phyloP scores from a whole-genome alignment of 306 rosid genomes.

The Trifolium subterraneum region DNA sequence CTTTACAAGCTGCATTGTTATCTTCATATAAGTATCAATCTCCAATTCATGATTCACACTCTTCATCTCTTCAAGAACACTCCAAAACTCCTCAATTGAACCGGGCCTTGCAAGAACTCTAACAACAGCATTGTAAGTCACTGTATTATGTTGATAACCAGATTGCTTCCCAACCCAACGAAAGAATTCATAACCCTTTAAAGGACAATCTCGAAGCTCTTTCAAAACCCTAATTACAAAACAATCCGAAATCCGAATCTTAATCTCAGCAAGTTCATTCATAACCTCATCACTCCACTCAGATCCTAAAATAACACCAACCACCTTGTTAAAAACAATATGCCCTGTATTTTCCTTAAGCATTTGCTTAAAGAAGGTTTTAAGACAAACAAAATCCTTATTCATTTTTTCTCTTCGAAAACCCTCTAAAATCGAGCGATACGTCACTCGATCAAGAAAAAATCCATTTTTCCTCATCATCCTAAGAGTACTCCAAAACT shows the following conservation, averaged over 20 bases:
- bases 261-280: constrained; percentile 53
- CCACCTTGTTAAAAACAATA: constrained; percentile 59
- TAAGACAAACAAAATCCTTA: constrained; percentile 54
- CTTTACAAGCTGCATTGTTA: constrained; percentile 72
- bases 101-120: constrained; percentile 67
- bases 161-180: constrained; percentile 61
- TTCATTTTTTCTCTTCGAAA: constrained; percentile 63
- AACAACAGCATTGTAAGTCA: constrained; percentile 74
- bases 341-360: constrained; percentile 60
- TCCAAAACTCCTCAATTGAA: constrained; percentile 75
- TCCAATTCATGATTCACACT: constrained; percentile 65
- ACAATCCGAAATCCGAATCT: constrained; percentile 58
- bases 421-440: constrained; percentile 42
- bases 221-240: constrained; percentile 67
- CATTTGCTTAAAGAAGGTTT: constrained; percentile 61
- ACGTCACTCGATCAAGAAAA: constrained; percentile 64
- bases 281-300: constrained; percentile 68
- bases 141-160: constrained; percentile 57
- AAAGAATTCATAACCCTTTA: constrained; percentile 67
- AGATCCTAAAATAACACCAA: constrained; percentile 53
- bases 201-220: constrained; percentile 59
- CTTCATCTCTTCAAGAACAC: constrained; percentile 70
- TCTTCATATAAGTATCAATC: constrained; percentile 76
- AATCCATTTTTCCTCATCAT: constrained; percentile 72
- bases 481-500: constrained; percentile 67